A percentile compares a stretch with the other conserved stretches of the same genome.
phyloP scores from a whole-genome alignment of 495 filamentous ascomycete genomes.

The Chaetomium fimeti region DNA sequence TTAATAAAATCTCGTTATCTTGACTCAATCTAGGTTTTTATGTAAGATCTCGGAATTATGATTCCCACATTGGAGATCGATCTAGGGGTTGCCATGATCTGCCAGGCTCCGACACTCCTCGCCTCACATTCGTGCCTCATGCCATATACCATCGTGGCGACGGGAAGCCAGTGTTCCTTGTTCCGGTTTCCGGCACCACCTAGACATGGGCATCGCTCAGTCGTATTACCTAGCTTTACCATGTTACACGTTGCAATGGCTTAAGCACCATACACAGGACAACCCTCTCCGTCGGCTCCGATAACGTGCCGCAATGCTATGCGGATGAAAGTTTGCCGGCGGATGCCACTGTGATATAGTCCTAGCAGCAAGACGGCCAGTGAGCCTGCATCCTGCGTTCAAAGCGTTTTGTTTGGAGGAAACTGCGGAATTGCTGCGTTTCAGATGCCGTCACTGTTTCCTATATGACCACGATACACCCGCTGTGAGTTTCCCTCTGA shows the following conservation, averaged over 20 bases:
- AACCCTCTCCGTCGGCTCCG: not conserved
- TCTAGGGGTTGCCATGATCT: conserved; percentile 2
- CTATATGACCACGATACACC: conserved; percentile 5
- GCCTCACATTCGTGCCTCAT: not conserved
- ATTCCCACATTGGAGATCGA: not conserved
- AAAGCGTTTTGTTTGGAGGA: not conserved
- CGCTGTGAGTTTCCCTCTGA: not conserved
- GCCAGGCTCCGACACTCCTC: not conserved
- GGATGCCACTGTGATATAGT: not conserved
- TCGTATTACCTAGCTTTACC: not conserved
- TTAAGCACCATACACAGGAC: not conserved
- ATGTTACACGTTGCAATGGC: not conserved
- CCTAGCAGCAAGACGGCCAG: no score
- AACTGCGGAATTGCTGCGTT: not conserved
- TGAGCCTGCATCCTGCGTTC: not conserved
- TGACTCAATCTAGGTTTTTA: not conserved
- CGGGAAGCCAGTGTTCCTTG: conserved; percentile 3
- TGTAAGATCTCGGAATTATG: not conserved
- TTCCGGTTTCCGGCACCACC: not conserved
- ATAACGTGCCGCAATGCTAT: not conserved
- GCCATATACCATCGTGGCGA: not conserved
- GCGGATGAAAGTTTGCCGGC: not conserved
- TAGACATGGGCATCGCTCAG: not conserved
- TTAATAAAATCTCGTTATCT: not conserved
- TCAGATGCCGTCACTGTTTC: not conserved